These are phyloP conservation scores for Peniophora sp. DNA, from an alignment of 1,284 basidiomycete species.

Conservation along the genomic window DNA sequence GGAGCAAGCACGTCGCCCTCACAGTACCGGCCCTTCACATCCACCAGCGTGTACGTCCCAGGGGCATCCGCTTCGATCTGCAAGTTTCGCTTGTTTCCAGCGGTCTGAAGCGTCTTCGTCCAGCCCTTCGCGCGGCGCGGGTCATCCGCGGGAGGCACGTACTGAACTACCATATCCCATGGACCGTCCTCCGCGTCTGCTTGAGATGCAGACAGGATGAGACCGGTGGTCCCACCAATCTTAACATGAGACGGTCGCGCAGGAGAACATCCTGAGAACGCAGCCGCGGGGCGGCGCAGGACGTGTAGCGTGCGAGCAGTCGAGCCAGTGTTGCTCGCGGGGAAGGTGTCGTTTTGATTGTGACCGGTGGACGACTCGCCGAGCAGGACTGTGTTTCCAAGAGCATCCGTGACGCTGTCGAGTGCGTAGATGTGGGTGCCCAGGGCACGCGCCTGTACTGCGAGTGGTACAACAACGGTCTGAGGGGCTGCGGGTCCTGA, in stretches of 20 bases:
- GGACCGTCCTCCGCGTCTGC: slow-evolving; percentile 56
- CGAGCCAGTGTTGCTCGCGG: slow-evolving; percentile 32
- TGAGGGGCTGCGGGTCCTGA: slow-evolving; percentile 30
- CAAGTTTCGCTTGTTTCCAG: slow-evolving; percentile 56
- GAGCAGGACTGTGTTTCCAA: slow-evolving; percentile 61
- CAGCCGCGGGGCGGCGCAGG: slow-evolving; percentile 66
- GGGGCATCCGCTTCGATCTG: slow-evolving; percentile 49
- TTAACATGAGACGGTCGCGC: slow-evolving; percentile 70
- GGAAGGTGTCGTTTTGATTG: slow-evolving; percentile 6
- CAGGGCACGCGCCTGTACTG: slow-evolving; percentile 49
- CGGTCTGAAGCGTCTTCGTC: slow-evolving; percentile 34
- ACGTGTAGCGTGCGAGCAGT: slow-evolving; percentile 63
- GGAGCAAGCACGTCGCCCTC: slow-evolving; percentile 78
- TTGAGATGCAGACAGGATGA: slow-evolving; percentile 44
- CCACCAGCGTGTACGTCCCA: slow-evolving; percentile 78
- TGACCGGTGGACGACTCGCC: slow-evolving; percentile 2
- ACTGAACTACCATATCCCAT: slow-evolving; percentile 58
- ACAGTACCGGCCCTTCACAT: slow-evolving; percentile 72
- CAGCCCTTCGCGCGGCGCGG: slow-evolving; percentile 23
- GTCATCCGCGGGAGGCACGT: slow-evolving; percentile 38
- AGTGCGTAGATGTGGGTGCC: slow-evolving; percentile 65
- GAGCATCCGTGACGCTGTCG: slow-evolving; percentile 66
- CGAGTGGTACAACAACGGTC: slow-evolving; percentile 59
- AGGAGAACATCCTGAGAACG: slow-evolving; percentile 70
- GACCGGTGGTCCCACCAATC: slow-evolving; percentile 53